These are phyloP conservation scores for Castanopsis chinensis DNA, from an alignment of 306 rosid genomes.

Conservation along the genomic window DNA sequence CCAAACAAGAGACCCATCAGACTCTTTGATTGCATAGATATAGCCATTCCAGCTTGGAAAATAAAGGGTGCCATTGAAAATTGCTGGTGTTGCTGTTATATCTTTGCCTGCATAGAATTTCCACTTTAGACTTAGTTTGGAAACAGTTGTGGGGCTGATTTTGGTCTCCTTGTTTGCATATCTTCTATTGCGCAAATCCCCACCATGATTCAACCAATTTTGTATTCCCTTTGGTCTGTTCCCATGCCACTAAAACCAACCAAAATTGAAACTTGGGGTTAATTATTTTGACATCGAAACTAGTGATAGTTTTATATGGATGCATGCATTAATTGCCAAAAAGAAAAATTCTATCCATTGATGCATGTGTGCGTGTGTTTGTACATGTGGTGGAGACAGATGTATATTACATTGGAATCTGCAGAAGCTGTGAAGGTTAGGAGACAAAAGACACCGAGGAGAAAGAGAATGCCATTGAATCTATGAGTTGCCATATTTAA, in stretches of 20 bases:
- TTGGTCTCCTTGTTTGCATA: slow-evolving; percentile 46
- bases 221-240: slow-evolving; percentile 2
- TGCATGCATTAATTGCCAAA: too few relatives aligned
- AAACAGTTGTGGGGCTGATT: slow-evolving; percentile 41
- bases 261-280: too few relatives aligned
- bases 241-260: slow-evolving; percentile 3
- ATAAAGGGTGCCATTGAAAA: slow-evolving; percentile 37
- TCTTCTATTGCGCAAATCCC: slow-evolving; percentile 63
- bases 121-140: slow-evolving; percentile 48
- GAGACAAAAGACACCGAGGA: too few relatives aligned
- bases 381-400: too few relatives aligned
- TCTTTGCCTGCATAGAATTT: slow-evolving; percentile 50
- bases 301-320: too few relatives aligned
- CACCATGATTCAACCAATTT: slow-evolving; percentile 65
- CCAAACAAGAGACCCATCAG: slow-evolving; percentile 38
- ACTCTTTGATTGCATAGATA: slow-evolving; percentile 40
- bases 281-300: too few relatives aligned
- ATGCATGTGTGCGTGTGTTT: too few relatives aligned
- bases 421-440: too few relatives aligned
- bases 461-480: too few relatives aligned
- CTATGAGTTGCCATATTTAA: too few relatives aligned
- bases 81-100: slow-evolving; percentile 56
- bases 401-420: too few relatives aligned
- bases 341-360: too few relatives aligned
- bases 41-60: slow-evolving; percentile 70